These are phyloP conservation scores for Paraphoma chrysanthemicola DNA, from an alignment of 2,329 filamentous ascomycete species.

Conservation along the genomic window DNA sequence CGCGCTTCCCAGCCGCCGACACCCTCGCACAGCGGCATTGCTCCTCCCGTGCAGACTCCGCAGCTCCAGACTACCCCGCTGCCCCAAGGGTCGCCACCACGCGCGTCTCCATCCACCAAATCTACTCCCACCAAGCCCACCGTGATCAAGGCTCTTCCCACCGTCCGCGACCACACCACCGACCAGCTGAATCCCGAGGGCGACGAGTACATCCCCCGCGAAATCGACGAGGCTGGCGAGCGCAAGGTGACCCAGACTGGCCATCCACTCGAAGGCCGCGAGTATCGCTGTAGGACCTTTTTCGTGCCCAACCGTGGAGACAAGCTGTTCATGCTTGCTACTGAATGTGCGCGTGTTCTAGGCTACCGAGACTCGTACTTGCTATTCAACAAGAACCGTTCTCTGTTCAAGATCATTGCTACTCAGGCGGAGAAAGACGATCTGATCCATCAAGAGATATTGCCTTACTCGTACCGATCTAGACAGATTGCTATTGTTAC, in stretches of 20 bases:
- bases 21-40: conserved; percentile 59
- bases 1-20: conserved; percentile 59
- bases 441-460: conserved; percentile 89
- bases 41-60: conserved; percentile 60
- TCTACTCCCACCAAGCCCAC: conserved; percentile 77
- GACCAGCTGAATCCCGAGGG: conserved; percentile 88
- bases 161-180: conserved; percentile 95
- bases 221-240: conserved; percentile 91
- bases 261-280: conserved; percentile 79
- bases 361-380: conserved; percentile 98
- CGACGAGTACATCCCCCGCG: conserved; percentile 93
- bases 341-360: conserved; percentile 91
- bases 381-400: conserved; percentile 97
- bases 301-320: conserved; percentile 87
- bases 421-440: conserved; percentile 97
- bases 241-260: conserved; percentile 89
- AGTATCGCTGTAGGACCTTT: conserved; percentile 94
- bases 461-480: conserved; percentile 98
- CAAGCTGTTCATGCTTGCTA: conserved; percentile 98
- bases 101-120: conserved; percentile 70
- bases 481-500: conserved; percentile 98
- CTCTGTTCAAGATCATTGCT: conserved; percentile 96
- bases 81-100: conserved; percentile 62
- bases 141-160: conserved; percentile 91
- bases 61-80: conserved; percentile 60